A percentile compares a stretch with the other conserved stretches of the same genome.
phyloP scores from a whole-genome alignment of 257 asterid species.

The Paulownia fortunei region DNA sequence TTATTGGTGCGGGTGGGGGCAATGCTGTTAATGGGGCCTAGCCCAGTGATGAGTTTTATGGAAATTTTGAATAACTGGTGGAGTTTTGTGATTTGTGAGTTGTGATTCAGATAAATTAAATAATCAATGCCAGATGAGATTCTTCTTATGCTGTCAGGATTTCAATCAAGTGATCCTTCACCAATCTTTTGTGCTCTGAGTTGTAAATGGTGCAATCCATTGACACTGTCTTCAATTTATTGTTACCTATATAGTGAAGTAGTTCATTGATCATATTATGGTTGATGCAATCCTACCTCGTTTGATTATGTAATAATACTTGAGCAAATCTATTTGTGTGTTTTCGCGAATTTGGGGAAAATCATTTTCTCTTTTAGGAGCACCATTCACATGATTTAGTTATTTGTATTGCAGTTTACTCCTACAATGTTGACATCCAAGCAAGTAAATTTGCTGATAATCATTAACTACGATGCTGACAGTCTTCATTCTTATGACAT shows the following conservation, averaged over 20 bases:
- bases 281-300: background rate
- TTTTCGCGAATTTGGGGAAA: background rate
- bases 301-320: too few relatives aligned
- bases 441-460: background rate
- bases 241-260: background rate
- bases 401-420: background rate
- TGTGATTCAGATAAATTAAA: background rate
- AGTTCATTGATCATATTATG: background rate
- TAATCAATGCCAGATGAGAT: background rate
- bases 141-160: background rate
- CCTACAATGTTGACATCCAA: background rate
- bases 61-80: background rate
- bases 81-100: background rate
- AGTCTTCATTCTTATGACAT: background rate
- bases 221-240: too few relatives aligned
- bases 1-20: background rate
- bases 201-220: background rate
- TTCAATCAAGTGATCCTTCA: background rate
- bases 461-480: background rate
- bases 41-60: background rate
- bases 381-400: background rate
- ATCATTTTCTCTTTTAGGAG: background rate
- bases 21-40: background rate
- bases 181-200: background rate
- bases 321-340: background rate